These are phyloP conservation scores for Phialophora verrucosa DNA, from an alignment of 2,329 filamentous ascomycete genomes.

Conservation along the genomic window DNA sequence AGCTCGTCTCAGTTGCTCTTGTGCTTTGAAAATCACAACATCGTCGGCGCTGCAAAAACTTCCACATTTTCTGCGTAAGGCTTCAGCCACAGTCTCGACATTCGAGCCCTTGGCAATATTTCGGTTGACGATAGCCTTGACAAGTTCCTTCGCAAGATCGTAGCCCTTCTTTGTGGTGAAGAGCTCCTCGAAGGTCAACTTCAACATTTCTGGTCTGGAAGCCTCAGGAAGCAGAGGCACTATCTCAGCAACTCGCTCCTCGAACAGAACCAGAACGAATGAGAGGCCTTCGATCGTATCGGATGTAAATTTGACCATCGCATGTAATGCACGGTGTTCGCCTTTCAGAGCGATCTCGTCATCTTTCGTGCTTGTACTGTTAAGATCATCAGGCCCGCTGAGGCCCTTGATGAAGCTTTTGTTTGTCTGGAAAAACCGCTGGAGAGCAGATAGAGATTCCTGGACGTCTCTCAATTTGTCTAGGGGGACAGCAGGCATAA, in stretches of 20 bases:
- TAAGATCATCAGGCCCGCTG: conserved; percentile 86
- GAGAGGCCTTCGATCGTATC: conserved; percentile 96
- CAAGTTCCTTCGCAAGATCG: conserved; percentile 88
- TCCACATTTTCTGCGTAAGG: conserved; percentile 87
- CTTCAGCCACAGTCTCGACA: conserved; percentile 95
- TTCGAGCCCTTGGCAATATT: conserved; percentile 97
- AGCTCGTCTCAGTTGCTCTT: conserved; percentile 90
- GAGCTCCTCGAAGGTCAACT: conserved; percentile 84
- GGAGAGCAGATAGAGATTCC: conserved; percentile 76
- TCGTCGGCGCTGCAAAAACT: conserved; percentile 98
- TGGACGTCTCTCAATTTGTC: conserved; percentile 77
- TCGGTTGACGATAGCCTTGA: conserved; percentile 96
- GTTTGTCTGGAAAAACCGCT: conserved; percentile 85
- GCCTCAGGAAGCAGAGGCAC: conserved; percentile 74
- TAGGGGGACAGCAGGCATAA: conserved; percentile 70
- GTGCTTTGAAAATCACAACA: conserved; percentile 97
- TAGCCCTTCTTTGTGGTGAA: conserved; percentile 81
- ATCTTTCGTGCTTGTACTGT: conserved; percentile 76
- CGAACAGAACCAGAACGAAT: conserved; percentile 92
- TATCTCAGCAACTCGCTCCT: conserved; percentile 90
- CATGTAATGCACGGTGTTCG: conserved; percentile 90
- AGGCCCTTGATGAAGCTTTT: conserved; percentile 90
- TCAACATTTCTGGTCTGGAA: conserved; percentile 70
- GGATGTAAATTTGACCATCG: conserved; percentile 80
- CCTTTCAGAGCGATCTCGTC: conserved; percentile 92